Conservation (phyloP, 306 rosid genomes). For the Spatholobus suberectus region DNA sequence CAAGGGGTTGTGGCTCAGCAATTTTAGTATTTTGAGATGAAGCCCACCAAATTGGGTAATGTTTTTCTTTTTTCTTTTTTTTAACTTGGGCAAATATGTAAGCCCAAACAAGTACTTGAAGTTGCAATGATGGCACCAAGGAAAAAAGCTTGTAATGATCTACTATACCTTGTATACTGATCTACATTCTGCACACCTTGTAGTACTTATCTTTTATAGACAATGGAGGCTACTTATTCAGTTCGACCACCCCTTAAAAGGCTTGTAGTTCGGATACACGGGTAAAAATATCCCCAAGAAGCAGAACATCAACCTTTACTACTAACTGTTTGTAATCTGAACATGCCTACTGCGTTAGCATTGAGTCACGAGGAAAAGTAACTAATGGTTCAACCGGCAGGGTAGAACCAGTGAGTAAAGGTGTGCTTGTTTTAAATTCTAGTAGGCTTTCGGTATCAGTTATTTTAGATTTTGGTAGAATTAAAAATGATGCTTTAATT, state of each 20-base stretch:
- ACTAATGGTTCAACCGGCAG: not conserved
- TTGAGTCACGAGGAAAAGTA: not conserved
- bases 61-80: not conserved
- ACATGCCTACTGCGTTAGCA: not conserved
- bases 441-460: not conserved
- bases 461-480: not conserved
- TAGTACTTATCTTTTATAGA: not conserved
- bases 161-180: not conserved
- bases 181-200: not conserved
- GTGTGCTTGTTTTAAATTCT: not conserved
- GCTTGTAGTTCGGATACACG: not conserved
- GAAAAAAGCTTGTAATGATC: not conserved
- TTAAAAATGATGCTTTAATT: not conserved
- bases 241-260: not conserved
- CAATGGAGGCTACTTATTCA: not conserved
- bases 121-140: not conserved
- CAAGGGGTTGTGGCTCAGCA: constrained; percentile 40
- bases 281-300: not conserved
- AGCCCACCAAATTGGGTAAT: constrained; percentile 34
- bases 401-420: not conserved
- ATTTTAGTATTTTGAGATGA: constrained; percentile 38
- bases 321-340: not conserved
- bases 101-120: not conserved
- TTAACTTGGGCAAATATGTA: not conserved
- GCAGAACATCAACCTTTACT: not conserved